These are phyloP conservation scores for Exobasidium cylindrosporum DNA, from an alignment of 1,284 basidiomycete species.

Conservation along the genomic window DNA sequence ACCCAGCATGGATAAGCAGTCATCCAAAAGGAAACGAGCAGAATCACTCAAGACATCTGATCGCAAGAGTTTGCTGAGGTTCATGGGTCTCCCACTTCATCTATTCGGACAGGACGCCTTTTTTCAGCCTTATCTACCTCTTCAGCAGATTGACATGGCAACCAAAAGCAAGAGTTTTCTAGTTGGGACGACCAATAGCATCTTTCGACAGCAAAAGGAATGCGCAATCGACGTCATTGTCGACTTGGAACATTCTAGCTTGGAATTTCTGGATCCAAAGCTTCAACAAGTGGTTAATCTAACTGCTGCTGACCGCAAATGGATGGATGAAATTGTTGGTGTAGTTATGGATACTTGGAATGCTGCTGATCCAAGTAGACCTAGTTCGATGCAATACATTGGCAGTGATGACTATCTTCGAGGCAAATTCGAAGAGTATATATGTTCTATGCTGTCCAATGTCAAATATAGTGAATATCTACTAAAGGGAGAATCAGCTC, in stretches of 20 bases:
- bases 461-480: constrained; percentile 47
- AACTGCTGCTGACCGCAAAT: constrained; percentile 90
- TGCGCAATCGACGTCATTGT: constrained; percentile 78
- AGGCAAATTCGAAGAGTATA: constrained; percentile 39
- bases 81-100: constrained; percentile 84
- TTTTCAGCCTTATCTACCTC: constrained; percentile 94
- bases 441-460: constrained; percentile 45
- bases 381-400: constrained; percentile 48
- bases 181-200: constrained; percentile 84
- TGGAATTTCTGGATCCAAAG: constrained; percentile 63
- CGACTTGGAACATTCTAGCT: constrained; percentile 60
- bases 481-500: constrained; percentile 28
- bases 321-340: constrained; percentile 70
- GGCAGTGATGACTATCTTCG: constrained; percentile 53
- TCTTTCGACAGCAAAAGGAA: constrained; percentile 88
- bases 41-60: constrained; percentile 82
- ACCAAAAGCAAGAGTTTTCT: constrained; percentile 74
- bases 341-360: constrained; percentile 51
- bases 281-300: constrained; percentile 74
- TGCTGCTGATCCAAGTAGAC: constrained; percentile 44
- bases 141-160: constrained; percentile 90
- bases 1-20: constrained; percentile 67
- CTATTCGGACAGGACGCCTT: constrained; percentile 71
- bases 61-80: constrained; percentile 82
- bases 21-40: constrained; percentile 21